phyloP scores from a whole-genome alignment of 140 eudicot species.

The Bidens hawaiensis region DNA sequence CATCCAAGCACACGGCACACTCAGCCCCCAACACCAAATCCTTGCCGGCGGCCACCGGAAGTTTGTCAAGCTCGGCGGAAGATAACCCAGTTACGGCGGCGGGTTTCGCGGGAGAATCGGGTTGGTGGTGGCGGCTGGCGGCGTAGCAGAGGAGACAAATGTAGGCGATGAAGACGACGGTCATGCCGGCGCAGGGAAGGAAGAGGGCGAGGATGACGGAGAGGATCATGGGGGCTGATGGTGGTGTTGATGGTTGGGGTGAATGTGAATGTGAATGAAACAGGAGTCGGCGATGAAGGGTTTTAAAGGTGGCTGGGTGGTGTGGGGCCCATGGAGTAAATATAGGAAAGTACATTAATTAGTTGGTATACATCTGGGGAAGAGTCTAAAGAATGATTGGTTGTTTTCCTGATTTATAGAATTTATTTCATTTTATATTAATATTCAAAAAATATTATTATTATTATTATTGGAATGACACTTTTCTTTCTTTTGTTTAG shows the following conservation, averaged over 20 bases:
- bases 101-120: conserved; percentile 30
- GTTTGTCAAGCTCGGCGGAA: conserved; percentile 51
- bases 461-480: too few relatives aligned
- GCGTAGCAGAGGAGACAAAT: conserved; percentile 58
- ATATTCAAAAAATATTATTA: too few relatives aligned
- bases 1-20: conserved; percentile 87
- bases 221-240: conserved; percentile 41
- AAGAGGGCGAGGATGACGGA: conserved; percentile 82
- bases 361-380: conserved; percentile 19
- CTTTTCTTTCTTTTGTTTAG: too few relatives aligned
- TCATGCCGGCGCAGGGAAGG: conserved; percentile 84
- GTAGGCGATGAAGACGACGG: conserved; percentile 60
- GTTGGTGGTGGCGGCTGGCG: conserved; percentile 23
- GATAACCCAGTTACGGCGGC: conserved; percentile 45
- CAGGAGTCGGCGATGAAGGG: conserved; percentile 14
- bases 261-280: too few relatives aligned
- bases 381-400: conserved; percentile 19
- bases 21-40: conserved; percentile 65
- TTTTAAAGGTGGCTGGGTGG: conserved; percentile 1
- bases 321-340: conserved; percentile 18
- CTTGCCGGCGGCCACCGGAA: conserved; percentile 59
- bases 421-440: too few relatives aligned
- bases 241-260: not conserved
- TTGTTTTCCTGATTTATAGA: not conserved
- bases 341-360: not conserved